A percentile compares a stretch with the other conserved stretches of the same genome.
These are phyloP conservation scores for Saccharum spontaneum DNA, from an alignment of 176 grass and related monocot genomes.

Conservation along the genomic window DNA sequence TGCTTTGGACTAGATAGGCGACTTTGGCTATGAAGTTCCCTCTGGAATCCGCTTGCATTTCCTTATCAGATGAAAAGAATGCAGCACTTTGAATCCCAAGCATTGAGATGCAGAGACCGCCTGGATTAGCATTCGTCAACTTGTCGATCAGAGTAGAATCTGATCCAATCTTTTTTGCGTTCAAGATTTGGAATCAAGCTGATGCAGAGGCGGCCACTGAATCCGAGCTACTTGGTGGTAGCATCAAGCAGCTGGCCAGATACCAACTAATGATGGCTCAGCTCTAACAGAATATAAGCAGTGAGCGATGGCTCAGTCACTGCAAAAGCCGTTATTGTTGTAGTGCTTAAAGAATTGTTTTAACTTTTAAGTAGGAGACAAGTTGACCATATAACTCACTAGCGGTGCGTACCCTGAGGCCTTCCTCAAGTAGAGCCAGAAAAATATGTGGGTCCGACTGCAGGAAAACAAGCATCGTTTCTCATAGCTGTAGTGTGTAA, in stretches of 20 bases:
- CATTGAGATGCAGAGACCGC: constrained; percentile 20
- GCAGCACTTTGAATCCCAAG: constrained; percentile 33
- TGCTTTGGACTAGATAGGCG: not conserved
- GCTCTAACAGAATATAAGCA: not conserved
- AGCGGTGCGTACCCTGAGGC: not conserved
- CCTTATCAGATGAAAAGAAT: constrained; percentile 33
- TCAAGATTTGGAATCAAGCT: constrained; percentile 46
- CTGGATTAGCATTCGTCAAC: constrained; percentile 31
- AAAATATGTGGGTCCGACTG: no score
- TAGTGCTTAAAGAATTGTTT: not conserved
- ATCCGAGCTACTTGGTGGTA: constrained; percentile 34
- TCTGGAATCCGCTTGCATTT: not conserved
- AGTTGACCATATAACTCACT: constrained; percentile 25
- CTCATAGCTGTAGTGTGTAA: no score
- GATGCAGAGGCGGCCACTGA: constrained; percentile 18
- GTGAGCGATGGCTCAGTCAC: constrained; percentile 9
- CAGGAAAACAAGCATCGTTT: no score
- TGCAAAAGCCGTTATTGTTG: constrained; percentile 14
- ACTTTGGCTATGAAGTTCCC: not conserved
- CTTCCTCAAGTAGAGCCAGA: no score
- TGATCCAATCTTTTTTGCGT: constrained; percentile 30
- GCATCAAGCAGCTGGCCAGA: constrained; percentile 33
- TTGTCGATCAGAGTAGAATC: constrained; percentile 15
- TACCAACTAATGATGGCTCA: constrained; percentile 47
- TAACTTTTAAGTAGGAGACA: not conserved